These are phyloP conservation scores for Babjeviella inositovora DNA, from an alignment of 805 yeast species.

Conservation along the genomic window DNA sequence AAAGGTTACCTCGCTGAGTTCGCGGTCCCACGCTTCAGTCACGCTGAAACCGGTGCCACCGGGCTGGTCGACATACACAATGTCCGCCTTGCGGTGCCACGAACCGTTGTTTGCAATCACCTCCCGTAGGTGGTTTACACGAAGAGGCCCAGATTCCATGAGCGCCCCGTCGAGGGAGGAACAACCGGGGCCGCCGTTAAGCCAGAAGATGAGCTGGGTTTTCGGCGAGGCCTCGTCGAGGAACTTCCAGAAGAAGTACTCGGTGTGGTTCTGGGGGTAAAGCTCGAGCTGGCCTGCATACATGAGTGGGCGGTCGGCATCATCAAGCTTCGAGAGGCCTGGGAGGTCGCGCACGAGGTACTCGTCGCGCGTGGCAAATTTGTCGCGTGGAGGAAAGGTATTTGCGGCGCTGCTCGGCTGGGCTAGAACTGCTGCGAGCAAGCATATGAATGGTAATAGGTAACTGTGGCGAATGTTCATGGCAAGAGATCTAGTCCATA, in stretches of 20 bases:
- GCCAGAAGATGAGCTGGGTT: conserved; percentile 59
- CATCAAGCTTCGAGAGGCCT: conserved; percentile 15
- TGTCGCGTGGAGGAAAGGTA: no score
- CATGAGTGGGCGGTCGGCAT: conserved; percentile 30
- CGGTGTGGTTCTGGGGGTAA: conserved; percentile 31
- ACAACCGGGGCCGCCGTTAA: conserved; percentile 98
- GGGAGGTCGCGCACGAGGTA: conserved; percentile 17
- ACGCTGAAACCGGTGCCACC: conserved; percentile 84
- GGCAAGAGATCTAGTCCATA: no score
- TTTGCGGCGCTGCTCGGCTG: no score
- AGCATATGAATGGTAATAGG: neutral
- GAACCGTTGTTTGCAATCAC: conserved; percentile 52
- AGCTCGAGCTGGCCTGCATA: conserved; percentile 53
- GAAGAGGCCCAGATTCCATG: conserved; percentile 82
- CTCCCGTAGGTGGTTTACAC: conserved; percentile 27
- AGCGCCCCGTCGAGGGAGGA: conserved; percentile 96
- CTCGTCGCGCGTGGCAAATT: conserved; percentile 1
- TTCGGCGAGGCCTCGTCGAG: conserved; percentile 13
- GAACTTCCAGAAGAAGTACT: conserved; percentile 70
- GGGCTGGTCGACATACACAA: conserved; percentile 89
- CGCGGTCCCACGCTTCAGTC: conserved; percentile 35
- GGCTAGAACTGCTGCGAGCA: no score
- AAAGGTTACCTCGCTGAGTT: conserved; percentile 36
- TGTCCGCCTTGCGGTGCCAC: conserved; percentile 70
- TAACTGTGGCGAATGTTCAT: no score